These are phyloP conservation scores for Xylaria palmicola DNA, from an alignment of 495 filamentous ascomycete species.

Conservation along the genomic window DNA sequence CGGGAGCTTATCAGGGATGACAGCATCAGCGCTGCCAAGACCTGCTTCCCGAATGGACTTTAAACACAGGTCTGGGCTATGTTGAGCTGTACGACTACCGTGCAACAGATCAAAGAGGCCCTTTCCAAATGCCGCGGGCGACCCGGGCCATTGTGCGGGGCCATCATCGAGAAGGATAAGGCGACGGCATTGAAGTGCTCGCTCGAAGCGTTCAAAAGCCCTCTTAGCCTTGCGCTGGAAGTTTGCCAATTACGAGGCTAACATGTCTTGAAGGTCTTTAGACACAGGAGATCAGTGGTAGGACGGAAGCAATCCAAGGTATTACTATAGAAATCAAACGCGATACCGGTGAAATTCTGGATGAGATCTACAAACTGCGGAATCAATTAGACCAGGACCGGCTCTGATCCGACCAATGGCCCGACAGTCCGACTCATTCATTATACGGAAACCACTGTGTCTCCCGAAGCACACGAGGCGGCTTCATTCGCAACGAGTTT, in stretches of 20 bases:
- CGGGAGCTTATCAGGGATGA: constrained; percentile 23
- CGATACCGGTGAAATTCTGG: constrained; percentile 24
- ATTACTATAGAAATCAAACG: constrained; percentile 15
- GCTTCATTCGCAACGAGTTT: neutral
- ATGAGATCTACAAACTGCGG: constrained; percentile 21
- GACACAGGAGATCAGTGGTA: neutral
- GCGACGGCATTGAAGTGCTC: constrained; percentile 22
- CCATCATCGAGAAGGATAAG: constrained; percentile 18
- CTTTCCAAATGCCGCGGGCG: constrained; percentile 19
- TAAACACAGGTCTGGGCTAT: constrained; percentile 26
- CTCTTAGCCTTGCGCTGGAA: constrained; percentile 26
- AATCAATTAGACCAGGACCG: constrained; percentile 1
- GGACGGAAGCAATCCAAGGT: neutral
- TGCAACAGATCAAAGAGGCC: constrained; percentile 21
- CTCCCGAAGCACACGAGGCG: neutral
- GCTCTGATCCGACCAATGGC: constrained; percentile 19
- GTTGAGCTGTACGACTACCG: constrained; percentile 24
- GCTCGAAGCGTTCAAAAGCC: constrained; percentile 29
- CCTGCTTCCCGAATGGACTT: constrained; percentile 17
- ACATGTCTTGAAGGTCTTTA: neutral
- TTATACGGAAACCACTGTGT: constrained; percentile 22
- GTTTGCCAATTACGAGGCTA: no score
- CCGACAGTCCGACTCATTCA: constrained; percentile 22
- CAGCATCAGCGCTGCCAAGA: neutral
- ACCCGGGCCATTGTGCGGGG: constrained; percentile 18